Conservation (phyloP, 2,329 filamentous ascomycete species). For the Curvularia spicifera region DNA sequence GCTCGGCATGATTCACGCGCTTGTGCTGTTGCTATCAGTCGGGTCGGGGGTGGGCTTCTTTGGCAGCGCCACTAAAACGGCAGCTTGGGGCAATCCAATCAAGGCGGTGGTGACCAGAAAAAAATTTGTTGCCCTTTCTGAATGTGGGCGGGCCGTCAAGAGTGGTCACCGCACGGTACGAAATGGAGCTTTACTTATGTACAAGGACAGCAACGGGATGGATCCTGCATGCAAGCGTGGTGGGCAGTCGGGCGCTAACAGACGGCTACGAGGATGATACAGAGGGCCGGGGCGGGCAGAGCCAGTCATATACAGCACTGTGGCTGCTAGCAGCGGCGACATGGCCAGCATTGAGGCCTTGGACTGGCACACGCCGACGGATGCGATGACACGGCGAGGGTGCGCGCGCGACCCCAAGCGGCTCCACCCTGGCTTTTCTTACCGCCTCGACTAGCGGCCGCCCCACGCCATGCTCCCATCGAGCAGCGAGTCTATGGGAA, state of each 20-base stretch:
- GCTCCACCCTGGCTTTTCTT: conserved; percentile 19
- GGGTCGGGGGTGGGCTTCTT: neutral
- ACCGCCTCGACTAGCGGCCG: conserved; percentile 17
- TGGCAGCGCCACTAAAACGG: conserved; percentile 14
- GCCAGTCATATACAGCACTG: conserved; percentile 18
- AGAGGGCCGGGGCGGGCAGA: conserved; percentile 8
- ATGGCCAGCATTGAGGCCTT: conserved; percentile 6
- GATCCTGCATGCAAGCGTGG: conserved; percentile 19
- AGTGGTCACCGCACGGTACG: conserved; percentile 20
- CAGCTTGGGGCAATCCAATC: conserved; percentile 16
- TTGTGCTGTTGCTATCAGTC: conserved; percentile 26
- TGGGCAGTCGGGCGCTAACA: conserved; percentile 18
- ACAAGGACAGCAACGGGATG: conserved; percentile 18
- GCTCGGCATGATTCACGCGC: conserved; percentile 46
- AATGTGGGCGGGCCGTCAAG: conserved; percentile 21
- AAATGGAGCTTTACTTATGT: conserved; percentile 24
- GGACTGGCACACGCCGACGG: conserved; percentile 2
- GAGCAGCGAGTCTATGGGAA: neutral
- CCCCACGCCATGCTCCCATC: too few relatives aligned
- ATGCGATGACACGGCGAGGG: conserved; percentile 7
- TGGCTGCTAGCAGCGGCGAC: conserved; percentile 9
- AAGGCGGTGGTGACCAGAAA: conserved; percentile 6
- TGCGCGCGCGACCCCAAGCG: conserved; percentile 7
- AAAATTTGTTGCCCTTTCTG: conserved; percentile 23
- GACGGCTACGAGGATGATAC: conserved; percentile 14